phyloP scores from a whole-genome alignment of 345 rosid genomes.

The Lepidium didymum region DNA sequence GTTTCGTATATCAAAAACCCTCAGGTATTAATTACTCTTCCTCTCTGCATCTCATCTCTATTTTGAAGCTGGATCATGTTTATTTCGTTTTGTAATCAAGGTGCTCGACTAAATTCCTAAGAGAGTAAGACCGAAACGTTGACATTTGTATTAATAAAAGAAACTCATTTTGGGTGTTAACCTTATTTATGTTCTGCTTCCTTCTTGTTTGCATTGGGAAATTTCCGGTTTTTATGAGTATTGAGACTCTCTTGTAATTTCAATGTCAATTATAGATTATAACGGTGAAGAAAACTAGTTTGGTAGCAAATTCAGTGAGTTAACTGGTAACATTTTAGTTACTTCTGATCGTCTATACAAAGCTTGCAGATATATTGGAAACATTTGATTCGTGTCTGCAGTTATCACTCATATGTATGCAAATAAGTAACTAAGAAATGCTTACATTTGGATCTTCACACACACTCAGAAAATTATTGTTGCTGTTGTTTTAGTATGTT shows the following conservation, averaged over 20 bases:
- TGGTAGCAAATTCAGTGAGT: not conserved
- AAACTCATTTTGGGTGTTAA: not conserved
- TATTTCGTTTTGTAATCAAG: slow-evolving; percentile 1
- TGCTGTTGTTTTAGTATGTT: not conserved
- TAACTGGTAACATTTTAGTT: not conserved
- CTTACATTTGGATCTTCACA: not conserved
- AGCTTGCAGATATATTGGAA: not conserved
- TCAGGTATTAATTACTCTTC: slow-evolving; percentile 27
- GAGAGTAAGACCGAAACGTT: not conserved
- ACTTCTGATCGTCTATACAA: not conserved
- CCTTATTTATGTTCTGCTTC: not conserved
- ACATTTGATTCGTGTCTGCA: not conserved
- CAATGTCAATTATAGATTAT: not conserved
- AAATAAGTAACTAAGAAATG: not conserved
- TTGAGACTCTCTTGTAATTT: not conserved
- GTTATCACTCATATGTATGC: not conserved
- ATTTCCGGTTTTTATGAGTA: not conserved
- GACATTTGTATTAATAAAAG: not conserved
- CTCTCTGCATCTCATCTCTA: not conserved
- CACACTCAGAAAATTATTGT: not conserved
- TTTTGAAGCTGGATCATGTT: not conserved
- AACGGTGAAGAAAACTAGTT: not conserved
- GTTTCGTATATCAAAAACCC: slow-evolving; percentile 39
- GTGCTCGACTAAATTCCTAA: slow-evolving; percentile 40
- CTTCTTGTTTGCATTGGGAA: not conserved